Conservation (phyloP, 2,329 filamentous ascomycete species). For the Botrytis fragariae region DNA sequence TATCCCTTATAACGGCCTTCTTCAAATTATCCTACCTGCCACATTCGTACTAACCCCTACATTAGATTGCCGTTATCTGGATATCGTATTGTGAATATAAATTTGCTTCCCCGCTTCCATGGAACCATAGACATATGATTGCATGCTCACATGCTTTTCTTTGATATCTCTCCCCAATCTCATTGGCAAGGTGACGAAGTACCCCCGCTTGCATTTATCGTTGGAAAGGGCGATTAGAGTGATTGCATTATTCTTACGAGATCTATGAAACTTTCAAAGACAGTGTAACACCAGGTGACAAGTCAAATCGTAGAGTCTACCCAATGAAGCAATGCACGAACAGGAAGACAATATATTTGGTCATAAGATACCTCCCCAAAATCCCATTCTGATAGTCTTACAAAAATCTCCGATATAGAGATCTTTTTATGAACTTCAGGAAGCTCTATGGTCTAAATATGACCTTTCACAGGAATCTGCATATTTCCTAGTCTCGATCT, state of each 20-base stretch:
- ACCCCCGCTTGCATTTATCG: not conserved
- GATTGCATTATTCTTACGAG: not conserved
- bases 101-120: not conserved
- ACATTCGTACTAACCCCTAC: not conserved
- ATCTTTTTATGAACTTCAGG: conserved; percentile 53
- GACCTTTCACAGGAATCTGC: conserved; percentile 8
- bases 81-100: not conserved
- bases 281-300: not conserved
- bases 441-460: not conserved
- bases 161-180: not conserved
- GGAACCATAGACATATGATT: not conserved
- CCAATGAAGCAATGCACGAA: not conserved
- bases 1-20: not conserved
- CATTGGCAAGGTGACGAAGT: not conserved
- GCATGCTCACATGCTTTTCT: not conserved
- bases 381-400: conserved; percentile 59
- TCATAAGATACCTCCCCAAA: conserved; percentile 42
- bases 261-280: not conserved
- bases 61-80: not conserved
- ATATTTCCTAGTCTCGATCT: conserved; percentile 16
- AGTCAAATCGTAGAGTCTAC: not conserved
- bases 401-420: conserved; percentile 92
- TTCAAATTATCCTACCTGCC: not conserved
- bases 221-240: not conserved
- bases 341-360: conserved; percentile 37